Evolutionary conservation across 2,329 filamentous ascomycete genomes (phyloP), one percentile per base, ranked within the genome.

Genomic region (Rutstroemia sp.): DNA sequence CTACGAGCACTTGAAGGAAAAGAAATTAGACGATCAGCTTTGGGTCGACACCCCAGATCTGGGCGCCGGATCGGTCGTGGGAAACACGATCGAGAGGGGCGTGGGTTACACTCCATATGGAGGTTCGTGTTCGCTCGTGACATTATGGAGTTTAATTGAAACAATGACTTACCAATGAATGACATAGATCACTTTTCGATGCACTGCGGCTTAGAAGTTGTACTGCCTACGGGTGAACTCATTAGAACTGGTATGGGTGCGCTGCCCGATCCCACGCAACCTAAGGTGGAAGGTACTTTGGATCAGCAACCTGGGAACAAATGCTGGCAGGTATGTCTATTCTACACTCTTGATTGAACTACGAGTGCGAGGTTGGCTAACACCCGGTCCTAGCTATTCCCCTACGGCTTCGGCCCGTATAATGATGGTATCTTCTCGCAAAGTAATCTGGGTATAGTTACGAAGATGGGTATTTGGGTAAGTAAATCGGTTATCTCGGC

Each of bases 381-480:
- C 34, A 16, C 9, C 5, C 23, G 10, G 19, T 19, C 9, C 34
- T 27, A 52, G 48, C 21, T 56, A 12, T 48, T 53, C 61, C 67
- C 69, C 48, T 70, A 73, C 54, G 68, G 69, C 1, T 75, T 73
- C 57, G 72, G 73, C 0, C 53, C 47, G 19, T 55, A 55, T 17
- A 51, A 55, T 21, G 71, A 75, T 57, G 75, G 76, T 2, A 71
- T 81, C 14, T 81, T 81, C 60, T 72, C 74, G 0, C 78, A 81
- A 63, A 74, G 72, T 19, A 79, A 76, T 57, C 70, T 79, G 12
- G 78, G 78, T 34, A 76, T 81, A 38, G 74, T 79, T 6, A 76
- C 75, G 3, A 80, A 81, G 65, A 77, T 82, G 72, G 79, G 62
- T 19, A 61, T 81, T 38, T 75, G 57, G 56, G 56, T 56, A 39